Conservation (phyloP, 768 basidiomycete genomes). For the Suillus tomentosus region DNA sequence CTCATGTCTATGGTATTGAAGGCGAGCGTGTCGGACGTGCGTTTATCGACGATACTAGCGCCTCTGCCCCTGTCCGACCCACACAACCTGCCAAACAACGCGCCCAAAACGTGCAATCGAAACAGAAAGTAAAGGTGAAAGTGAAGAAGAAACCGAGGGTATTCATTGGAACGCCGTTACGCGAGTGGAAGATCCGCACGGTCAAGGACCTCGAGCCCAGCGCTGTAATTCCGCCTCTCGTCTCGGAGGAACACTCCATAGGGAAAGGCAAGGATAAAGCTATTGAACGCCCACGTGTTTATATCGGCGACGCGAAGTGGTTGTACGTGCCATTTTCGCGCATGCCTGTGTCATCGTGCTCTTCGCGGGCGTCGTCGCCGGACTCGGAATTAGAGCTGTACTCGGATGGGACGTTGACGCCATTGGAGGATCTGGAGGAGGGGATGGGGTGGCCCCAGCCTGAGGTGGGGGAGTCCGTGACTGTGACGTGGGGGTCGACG, state of each 20-base stretch:
- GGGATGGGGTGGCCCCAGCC: constrained; percentile 32
- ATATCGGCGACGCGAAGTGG: constrained; percentile 20
- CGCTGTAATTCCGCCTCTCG: neutral
- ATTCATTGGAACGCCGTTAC: constrained; percentile 28
- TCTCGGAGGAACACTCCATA: neutral
- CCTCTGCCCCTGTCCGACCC: neutral
- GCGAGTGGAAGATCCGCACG: constrained; percentile 25
- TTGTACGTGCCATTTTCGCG: constrained; percentile 24
- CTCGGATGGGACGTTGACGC: constrained; percentile 19
- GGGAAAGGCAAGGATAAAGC: constrained; percentile 9
- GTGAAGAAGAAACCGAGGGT: constrained; percentile 20
- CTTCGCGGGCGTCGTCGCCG: constrained; percentile 19
- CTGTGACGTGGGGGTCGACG: constrained; percentile 24
- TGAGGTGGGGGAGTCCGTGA: constrained; percentile 32
- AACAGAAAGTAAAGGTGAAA: constrained; percentile 1
- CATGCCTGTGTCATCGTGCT: constrained; percentile 18
- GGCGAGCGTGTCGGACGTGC: constrained; percentile 31
- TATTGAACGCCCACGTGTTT: constrained; percentile 18
- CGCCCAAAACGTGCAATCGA: neutral
- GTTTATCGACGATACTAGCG: constrained; percentile 14
- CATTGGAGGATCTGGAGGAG: constrained; percentile 15
- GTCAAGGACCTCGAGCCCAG: constrained; percentile 27
- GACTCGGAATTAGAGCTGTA: neutral
- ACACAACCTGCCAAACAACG: neutral
- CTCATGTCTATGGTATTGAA: constrained; percentile 34